Conservation (phyloP, 441 rosid species). For the Macaranga tanarius region DNA sequence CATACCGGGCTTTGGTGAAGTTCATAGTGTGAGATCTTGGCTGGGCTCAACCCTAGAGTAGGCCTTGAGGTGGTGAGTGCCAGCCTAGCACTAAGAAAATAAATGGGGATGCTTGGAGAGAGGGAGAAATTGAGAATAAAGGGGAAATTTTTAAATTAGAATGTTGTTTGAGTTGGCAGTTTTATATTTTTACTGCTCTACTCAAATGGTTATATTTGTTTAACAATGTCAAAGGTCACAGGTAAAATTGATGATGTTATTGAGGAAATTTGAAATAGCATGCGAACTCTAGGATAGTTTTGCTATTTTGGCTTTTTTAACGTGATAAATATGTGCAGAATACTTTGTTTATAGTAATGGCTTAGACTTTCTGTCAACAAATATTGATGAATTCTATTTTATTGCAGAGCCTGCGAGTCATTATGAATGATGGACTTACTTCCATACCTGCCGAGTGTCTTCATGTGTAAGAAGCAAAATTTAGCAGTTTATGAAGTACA, state of each 20-base stretch:
- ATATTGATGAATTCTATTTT: slow-evolving; percentile 31
- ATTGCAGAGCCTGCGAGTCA: slow-evolving; percentile 78
- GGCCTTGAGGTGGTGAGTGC: no score
- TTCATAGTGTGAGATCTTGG: no score
- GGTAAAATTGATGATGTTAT: not conserved
- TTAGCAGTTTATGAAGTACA: slow-evolving; percentile 3
- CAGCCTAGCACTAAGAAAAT: no score
- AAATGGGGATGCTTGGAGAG: not conserved
- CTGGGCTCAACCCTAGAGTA: no score
- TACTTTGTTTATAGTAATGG: not conserved
- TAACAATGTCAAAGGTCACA: not conserved
- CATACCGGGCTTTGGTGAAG: no score
- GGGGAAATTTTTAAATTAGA: not conserved
- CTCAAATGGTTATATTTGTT: not conserved
- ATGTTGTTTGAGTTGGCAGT: not conserved
- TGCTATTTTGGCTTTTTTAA: not conserved
- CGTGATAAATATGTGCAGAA: not conserved
- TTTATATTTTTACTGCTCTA: not conserved
- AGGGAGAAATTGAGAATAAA: not conserved
- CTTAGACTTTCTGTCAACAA: slow-evolving; percentile 16
- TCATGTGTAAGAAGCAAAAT: slow-evolving; percentile 64
- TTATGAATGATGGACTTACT: slow-evolving; percentile 94
- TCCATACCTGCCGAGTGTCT: slow-evolving; percentile 83
- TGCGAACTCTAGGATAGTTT: not conserved
- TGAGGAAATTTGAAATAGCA: not conserved